Evolutionary conservation across 495 filamentous ascomycete genomes (phyloP), one percentile per base, ranked within the genome.

Genomic region (Penicillium pulvis): DNA sequence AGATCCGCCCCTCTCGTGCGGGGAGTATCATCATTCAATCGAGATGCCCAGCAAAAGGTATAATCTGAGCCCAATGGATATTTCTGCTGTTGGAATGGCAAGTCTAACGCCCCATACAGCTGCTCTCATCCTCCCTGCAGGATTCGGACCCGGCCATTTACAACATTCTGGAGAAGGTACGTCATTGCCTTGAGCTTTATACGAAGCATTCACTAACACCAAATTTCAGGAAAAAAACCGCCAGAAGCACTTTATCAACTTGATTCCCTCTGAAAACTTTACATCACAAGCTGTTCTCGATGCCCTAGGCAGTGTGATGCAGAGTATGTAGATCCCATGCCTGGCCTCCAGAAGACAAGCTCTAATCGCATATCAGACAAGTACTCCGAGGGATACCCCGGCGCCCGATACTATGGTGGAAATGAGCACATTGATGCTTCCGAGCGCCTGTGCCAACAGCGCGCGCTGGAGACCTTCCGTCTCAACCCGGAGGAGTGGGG

Each of bases 241-340:
- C 60, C 94, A 98, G 71, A 93, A 96, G 75, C 90, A 97, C 68
- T 98, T 97, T 72, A 93, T 98, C 75, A 98, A 98, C 77, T 85
- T 98, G 55, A 98, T 98, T 59, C 94, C 94, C 16, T 98, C 94
- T 20, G 94, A 98, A 77, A 98, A 98, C 77, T 98, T 98, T 74
- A 98, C 94, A 10, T 97, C 94, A 16, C 92, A 97, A 72, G 92
- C 94, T 20, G 94, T 98, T 11, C 85, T 97, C 39, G 94, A 98
- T 84, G 92, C 93, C 9, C 79, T 98, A 56, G 94, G 94, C 67
- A 97, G 93, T 81, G 89, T 95, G 26, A 98, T 98, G 94, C 93
- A 98, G 78, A 98, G 91, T 94, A 79, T 53, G 88, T 67, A 35
- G 31, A 51, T 3, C 76, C 24, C 43, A 33, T 48, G 30, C 35